Conservation (phyloP, 768 basidiomycete genomes). For the Mrakia frigida region DNA sequence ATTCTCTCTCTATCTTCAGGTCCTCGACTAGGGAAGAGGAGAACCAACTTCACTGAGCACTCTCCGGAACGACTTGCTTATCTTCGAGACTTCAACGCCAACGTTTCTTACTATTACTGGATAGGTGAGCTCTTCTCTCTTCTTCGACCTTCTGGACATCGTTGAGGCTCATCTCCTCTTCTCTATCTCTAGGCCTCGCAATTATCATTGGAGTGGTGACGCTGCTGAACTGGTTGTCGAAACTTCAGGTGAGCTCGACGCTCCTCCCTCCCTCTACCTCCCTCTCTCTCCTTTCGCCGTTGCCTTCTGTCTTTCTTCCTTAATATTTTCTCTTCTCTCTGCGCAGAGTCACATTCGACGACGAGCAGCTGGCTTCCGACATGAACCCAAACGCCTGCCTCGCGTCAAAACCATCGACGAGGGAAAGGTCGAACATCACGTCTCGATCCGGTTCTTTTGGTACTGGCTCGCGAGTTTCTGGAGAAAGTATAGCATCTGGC, state of each 20-base stretch:
- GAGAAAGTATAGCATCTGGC: slow-evolving; percentile 33
- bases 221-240: slow-evolving; percentile 11
- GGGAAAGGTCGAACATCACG: background rate
- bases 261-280: background rate
- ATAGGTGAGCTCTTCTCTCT: background rate
- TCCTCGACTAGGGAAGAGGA: background rate
- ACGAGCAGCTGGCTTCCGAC: slow-evolving; percentile 25
- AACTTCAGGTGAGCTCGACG: slow-evolving; percentile 21
- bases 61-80: slow-evolving; percentile 25
- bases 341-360: slow-evolving; percentile 16
- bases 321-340: background rate
- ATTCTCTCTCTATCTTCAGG: background rate
- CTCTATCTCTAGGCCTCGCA: background rate
- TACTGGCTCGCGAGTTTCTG: slow-evolving; percentile 33
- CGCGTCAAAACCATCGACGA: slow-evolving; percentile 18
- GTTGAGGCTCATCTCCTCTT: background rate
- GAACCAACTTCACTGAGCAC: slow-evolving; percentile 13
- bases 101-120: slow-evolving; percentile 30
- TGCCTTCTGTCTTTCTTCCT: background rate
- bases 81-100: slow-evolving; percentile 28
- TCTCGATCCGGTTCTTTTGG: slow-evolving; percentile 16
- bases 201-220: slow-evolving; percentile 28
- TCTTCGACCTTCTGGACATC: background rate
- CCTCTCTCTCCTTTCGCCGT: background rate
- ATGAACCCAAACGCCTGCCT: slow-evolving; percentile 20